Evolutionary conservation across 2,329 filamentous ascomycete genomes (phyloP), one percentile per base, ranked within the genome.

Genomic region (Venturia aucupariae): DNA sequence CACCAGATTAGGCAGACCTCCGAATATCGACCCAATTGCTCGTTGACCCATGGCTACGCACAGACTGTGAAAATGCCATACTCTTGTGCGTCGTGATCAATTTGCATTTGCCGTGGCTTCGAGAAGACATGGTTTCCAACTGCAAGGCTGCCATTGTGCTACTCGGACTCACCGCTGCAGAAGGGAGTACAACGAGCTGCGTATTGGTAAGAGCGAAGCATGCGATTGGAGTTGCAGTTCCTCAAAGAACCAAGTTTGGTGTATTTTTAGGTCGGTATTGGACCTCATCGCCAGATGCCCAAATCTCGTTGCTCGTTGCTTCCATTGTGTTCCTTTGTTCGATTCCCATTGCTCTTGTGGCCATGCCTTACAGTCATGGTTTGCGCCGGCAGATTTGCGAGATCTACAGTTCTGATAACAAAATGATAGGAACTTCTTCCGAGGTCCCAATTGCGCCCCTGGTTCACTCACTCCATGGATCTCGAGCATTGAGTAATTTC

Each of bases 1-100:
- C 51, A 57, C 51, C 51, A 57, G 51, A 57, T 57, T 35, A 57
- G 51, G 51, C 27, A 35, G 51, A 57, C 51, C 51, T 57, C 51
- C 51, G 51, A 57, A 57, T 57, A 35, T 57, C 51, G 51, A 57
- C 30, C 51, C 51, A 57, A 32, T n/a, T 54, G 24, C 2, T 32
- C 24, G 48, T 30, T 32, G 24, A n/a, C 48, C 48, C 48, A 30
- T 32, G 48, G 24, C 44, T 15, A 32, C 24, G 27, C 30, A 35
- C 30, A 57, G 27, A 17, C 30, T 57, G 51, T 35, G 30, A 5
- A n/a, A n/a, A 35, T 22, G 15, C 35, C 27, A 35, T 1, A 15
- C 27, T 55, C 19, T 35, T 19, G 27, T 55, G 30, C 3, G 51
- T 35, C 27, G 27, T 55, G 51, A 35, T 55, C 27, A 30, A 32